Evolutionary conservation across 495 filamentous ascomycete genomes (phyloP).

Genomic region (Hypoxylon rickii): DNA sequence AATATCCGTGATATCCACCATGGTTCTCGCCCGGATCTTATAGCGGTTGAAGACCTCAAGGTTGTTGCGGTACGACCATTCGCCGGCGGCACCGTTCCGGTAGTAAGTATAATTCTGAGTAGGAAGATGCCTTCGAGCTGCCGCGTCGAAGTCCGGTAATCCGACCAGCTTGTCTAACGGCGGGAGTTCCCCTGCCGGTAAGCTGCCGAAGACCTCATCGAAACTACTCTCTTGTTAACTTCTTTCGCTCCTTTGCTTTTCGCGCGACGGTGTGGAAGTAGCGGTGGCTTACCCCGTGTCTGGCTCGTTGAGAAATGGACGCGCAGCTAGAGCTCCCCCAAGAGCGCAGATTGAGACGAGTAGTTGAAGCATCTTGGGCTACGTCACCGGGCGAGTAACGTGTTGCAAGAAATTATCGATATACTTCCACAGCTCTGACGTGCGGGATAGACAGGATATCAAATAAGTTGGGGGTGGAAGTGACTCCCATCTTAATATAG

Average conservation of each 20-base stretch:
- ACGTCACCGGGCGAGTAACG: not conserved
- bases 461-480: not conserved
- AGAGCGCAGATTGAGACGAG: slow-evolving; percentile 18
- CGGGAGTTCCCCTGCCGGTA: slow-evolving; percentile 34
- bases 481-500: slow-evolving; percentile 16
- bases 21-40: slow-evolving; percentile 30
- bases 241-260: not conserved
- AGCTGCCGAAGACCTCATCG: slow-evolving; percentile 23
- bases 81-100: slow-evolving; percentile 46
- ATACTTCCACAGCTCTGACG: not conserved
- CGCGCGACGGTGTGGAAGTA: not conserved
- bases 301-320: slow-evolving; percentile 37
- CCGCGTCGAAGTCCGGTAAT: slow-evolving; percentile 44
- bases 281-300: slow-evolving; percentile 33
- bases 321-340: slow-evolving; percentile 26
- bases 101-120: slow-evolving; percentile 45
- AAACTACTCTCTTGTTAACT: slow-evolving; percentile 23
- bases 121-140: slow-evolving; percentile 39
- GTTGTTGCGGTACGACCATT: slow-evolving; percentile 49
- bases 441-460: not conserved
- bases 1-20: slow-evolving; percentile 43
- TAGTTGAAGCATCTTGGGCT: slow-evolving; percentile 16
- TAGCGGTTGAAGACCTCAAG: slow-evolving; percentile 44
- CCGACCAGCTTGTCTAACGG: slow-evolving; percentile 37
- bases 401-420: not conserved